A percentile compares a stretch with the other conserved stretches of the same genome.
Conservation (phyloP, 352 stramenopile genomes). For the Elongisporangium senticosum region DNA sequence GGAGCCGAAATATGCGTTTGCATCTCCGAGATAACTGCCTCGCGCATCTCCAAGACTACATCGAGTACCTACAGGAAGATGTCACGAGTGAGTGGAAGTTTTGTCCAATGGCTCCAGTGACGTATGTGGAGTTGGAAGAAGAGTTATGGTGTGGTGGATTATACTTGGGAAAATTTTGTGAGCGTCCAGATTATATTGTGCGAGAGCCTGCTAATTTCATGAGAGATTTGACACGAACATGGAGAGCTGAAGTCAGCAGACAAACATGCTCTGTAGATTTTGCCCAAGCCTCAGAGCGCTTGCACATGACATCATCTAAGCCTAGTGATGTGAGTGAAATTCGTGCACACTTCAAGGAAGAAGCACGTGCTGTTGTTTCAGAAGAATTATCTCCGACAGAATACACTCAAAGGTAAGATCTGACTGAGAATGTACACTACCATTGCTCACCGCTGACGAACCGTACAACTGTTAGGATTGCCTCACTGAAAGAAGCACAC, state of each 20-base stretch:
- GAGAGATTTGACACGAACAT: constrained; percentile 61
- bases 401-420: constrained; percentile 36
- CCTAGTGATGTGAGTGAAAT: constrained; percentile 18
- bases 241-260: constrained; percentile 66
- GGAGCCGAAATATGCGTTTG: constrained; percentile 89
- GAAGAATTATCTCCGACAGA: constrained; percentile 18
- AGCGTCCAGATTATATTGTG: constrained; percentile 77
- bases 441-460: background rate
- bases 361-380: constrained; percentile 27
- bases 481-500: constrained; percentile 55
- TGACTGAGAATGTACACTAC: background rate
- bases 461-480: constrained; percentile 18
- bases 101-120: constrained; percentile 88
- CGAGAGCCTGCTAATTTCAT: constrained; percentile 87
- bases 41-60: constrained; percentile 91
- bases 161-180: constrained; percentile 91
- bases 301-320: constrained; percentile 20
- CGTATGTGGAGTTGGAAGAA: constrained; percentile 84
- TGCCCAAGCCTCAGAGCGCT: constrained; percentile 34
- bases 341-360: constrained; percentile 54
- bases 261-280: constrained; percentile 16
- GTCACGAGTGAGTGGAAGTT: constrained; percentile 86
- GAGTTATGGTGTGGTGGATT: constrained; percentile 94
- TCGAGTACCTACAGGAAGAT: constrained; percentile 85
- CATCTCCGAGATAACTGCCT: constrained; percentile 85